phyloP scores from a whole-genome alignment of 345 rosid species.

The Citrus inodora region DNA sequence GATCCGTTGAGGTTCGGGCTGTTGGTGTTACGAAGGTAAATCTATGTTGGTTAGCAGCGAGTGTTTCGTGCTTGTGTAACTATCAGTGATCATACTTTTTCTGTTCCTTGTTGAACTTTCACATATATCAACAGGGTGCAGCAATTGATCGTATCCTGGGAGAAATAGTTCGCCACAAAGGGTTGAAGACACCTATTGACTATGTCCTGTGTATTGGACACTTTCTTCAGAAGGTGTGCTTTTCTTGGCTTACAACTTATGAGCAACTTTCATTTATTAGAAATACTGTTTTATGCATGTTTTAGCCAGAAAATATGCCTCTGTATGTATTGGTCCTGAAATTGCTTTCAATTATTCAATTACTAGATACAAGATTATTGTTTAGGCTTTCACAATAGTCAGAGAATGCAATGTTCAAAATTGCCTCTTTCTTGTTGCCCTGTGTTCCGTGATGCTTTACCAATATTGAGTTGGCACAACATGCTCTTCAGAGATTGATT shows the following conservation, averaged over 20 bases:
- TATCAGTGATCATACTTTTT: not conserved
- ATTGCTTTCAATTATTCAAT: too few relatives aligned
- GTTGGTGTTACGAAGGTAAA: slow-evolving; percentile 60
- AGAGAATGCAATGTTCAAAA: too few relatives aligned
- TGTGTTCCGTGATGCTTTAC: too few relatives aligned
- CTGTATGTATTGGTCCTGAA: not conserved
- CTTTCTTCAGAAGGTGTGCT: slow-evolving; percentile 44
- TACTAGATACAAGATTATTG: not conserved
- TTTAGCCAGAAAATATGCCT: not conserved
- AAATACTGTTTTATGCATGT: not conserved
- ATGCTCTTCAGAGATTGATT: not conserved
- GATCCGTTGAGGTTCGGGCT: slow-evolving; percentile 57
- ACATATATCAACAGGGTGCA: slow-evolving; percentile 42
- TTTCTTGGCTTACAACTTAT: slow-evolving; percentile 5
- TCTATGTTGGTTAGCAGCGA: not conserved
- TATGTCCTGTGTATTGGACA: slow-evolving; percentile 58
- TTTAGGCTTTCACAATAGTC: not conserved
- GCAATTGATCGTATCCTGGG: slow-evolving; percentile 58
- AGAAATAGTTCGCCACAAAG: slow-evolving; percentile 44
- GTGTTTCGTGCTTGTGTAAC: not conserved
- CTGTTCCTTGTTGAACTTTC: slow-evolving; percentile 5
- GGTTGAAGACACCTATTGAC: slow-evolving; percentile 51
- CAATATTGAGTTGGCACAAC: not conserved
- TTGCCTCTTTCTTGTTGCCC: too few relatives aligned
- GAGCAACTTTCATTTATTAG: not conserved